phyloP scores from a whole-genome alignment of 306 rosid species.

The Prinsepia uniflora region DNA sequence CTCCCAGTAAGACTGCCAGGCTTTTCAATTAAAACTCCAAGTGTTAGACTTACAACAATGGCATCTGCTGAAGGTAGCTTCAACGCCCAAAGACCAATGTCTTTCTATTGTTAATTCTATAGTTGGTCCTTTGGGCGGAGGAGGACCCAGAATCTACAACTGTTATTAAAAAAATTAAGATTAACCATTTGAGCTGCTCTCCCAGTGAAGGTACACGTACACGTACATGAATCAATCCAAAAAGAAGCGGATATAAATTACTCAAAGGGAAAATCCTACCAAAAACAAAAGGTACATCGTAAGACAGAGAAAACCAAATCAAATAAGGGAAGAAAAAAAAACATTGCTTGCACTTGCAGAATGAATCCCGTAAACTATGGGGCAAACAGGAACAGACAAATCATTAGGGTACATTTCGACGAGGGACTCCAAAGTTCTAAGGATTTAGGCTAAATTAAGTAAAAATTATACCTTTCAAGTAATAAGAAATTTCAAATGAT shows the following conservation, averaged over 20 bases:
- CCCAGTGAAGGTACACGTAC: no score
- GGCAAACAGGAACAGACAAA: no score
- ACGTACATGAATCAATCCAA: neutral
- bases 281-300: no score
- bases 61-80: conserved; percentile 85
- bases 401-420: no score
- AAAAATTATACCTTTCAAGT: no score
- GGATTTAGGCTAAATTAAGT: no score
- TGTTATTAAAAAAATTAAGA: conserved; percentile 15
- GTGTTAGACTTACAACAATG: conserved; percentile 61
- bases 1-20: conserved; percentile 64
- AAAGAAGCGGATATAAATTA: neutral
- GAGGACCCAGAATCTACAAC: conserved; percentile 70
- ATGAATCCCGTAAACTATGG: no score
- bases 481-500: no score
- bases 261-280: neutral
- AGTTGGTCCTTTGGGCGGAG: conserved; percentile 48
- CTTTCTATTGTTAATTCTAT: conserved; percentile 68
- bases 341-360: no score
- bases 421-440: no score
- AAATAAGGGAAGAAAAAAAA: no score
- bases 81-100: conserved; percentile 62
- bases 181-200: conserved; percentile 5
- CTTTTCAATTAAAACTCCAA: conserved; percentile 53
- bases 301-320: no score